phyloP scores from a whole-genome alignment of 1,139 yeast species.

The Debaryomyces singareniensis region DNA sequence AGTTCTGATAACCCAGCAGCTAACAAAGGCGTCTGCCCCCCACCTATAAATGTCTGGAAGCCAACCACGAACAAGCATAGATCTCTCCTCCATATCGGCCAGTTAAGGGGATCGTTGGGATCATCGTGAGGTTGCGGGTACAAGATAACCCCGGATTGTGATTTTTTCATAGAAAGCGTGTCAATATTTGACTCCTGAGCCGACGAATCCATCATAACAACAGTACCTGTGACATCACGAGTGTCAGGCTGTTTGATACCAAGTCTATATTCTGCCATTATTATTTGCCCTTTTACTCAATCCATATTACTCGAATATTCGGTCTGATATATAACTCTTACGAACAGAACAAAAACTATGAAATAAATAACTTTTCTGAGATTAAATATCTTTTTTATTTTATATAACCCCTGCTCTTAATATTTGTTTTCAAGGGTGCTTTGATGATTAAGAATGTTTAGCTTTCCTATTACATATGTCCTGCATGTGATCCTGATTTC shows the following conservation, averaged over 20 bases:
- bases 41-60: constrained; percentile 53
- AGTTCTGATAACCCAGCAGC: constrained; percentile 50
- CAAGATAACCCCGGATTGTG: constrained; percentile 55
- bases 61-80: constrained; percentile 49
- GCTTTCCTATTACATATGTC: no score
- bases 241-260: constrained; percentile 39
- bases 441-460: no score
- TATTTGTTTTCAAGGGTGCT: no score
- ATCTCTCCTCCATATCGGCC: constrained; percentile 53
- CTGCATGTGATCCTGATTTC: no score
- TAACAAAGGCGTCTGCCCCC: constrained; percentile 57
- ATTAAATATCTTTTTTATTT: no score
- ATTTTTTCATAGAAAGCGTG: constrained; percentile 29
- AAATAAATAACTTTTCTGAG: no score
- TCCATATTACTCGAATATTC: no score
- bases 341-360: no score
- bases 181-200: constrained; percentile 7
- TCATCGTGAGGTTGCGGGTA: constrained; percentile 42
- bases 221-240: constrained; percentile 42
- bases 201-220: constrained; percentile 27
- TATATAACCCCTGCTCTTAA: no score
- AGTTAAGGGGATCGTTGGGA: constrained; percentile 45
- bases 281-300: no score
- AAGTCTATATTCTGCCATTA: constrained; percentile 9
- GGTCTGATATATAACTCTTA: no score